A percentile compares a stretch with the other conserved stretches of the same genome.
These are phyloP conservation scores for Trifolium repens DNA, from an alignment of 306 rosid genomes.

Conservation along the genomic window DNA sequence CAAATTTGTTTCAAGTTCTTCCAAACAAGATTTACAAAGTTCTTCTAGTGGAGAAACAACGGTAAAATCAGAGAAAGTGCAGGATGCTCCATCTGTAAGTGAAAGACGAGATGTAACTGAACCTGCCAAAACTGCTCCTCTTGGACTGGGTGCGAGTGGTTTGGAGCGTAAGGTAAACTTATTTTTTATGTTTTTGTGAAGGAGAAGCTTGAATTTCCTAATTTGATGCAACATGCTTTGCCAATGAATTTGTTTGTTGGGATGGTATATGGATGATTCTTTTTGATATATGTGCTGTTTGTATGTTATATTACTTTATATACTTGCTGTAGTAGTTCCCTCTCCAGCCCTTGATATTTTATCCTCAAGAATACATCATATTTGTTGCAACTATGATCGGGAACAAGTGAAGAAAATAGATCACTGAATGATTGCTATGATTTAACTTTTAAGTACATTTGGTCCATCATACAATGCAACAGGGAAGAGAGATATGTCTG, in stretches of 20 bases:
- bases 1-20: conserved; percentile 56
- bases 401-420: not conserved
- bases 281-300: conserved; percentile 23
- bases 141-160: conserved; percentile 83
- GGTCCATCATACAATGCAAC: not conserved
- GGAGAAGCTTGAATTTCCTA: conserved; percentile 28
- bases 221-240: conserved; percentile 5
- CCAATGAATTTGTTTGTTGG: conserved; percentile 21
- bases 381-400: not conserved
- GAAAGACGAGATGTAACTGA: conserved; percentile 53
- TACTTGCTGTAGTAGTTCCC: conserved; percentile 14
- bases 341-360: not conserved
- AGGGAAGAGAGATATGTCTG: not conserved
- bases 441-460: not conserved
- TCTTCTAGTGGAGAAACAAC: conserved; percentile 55
- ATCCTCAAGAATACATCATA: conserved; percentile 1
- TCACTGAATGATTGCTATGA: not conserved
- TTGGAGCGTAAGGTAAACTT: conserved; percentile 79
- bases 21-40: conserved; percentile 50
- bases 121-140: conserved; percentile 69
- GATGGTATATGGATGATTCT: conserved; percentile 23
- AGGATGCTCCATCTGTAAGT: conserved; percentile 46
- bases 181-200: conserved; percentile 21
- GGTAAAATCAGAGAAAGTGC: conserved; percentile 46
- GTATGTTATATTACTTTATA: conserved; percentile 8